Base-by-base conservation (phyloP, 169 alveolate genomes). In the Hammondia hammondi region DNA sequence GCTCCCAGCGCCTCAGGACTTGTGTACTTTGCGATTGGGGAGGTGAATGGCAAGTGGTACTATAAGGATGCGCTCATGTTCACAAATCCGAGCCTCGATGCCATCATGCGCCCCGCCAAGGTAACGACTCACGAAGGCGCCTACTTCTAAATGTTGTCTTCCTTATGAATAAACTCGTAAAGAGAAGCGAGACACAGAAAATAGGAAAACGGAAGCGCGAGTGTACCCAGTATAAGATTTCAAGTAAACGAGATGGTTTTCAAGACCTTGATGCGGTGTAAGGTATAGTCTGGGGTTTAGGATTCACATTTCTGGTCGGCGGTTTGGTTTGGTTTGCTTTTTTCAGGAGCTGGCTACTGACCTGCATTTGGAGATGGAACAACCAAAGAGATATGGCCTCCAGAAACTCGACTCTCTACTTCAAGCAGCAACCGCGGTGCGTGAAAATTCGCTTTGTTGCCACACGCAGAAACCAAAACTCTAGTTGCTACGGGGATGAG, bases 61-160 rank as follows among this genome's bases (percentile, higher is more conserved):
- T 82, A 82, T 70, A 82, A 82, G 90, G 90, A 82, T 17, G 71
- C 90, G 24, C 32, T 43, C 4, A 21, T 21, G 29, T 82, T 82
- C 43, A 82, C 90, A 21, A 82, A 43, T 9, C 71, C 90, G 29
- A 82, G 90, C 24, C 70, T 82, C 6, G 90, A 82, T 24, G 90
- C 57, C 37, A 39, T 82, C 35, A 82, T 82, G 90, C 32, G 90
- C 7, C 90, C 90, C 6, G 70, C 71, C 57, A 82, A 82, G 90
- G 90, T 82, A 82, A 67, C 77, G 32, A 4, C 12, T 52, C 24
- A 52, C 3, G 61, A 52, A 52, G 10, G 61, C 10, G 12, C 10
- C 3, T 52, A 14, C 61, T 14, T 52, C 61, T 52, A 52, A 7
- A 52, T 52, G 24, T 39, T 39, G 43, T 39, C 43, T 39, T 39